Conservation (phyloP, 1,284 basidiomycete species). For the Austroboletus rostrupii region DNA sequence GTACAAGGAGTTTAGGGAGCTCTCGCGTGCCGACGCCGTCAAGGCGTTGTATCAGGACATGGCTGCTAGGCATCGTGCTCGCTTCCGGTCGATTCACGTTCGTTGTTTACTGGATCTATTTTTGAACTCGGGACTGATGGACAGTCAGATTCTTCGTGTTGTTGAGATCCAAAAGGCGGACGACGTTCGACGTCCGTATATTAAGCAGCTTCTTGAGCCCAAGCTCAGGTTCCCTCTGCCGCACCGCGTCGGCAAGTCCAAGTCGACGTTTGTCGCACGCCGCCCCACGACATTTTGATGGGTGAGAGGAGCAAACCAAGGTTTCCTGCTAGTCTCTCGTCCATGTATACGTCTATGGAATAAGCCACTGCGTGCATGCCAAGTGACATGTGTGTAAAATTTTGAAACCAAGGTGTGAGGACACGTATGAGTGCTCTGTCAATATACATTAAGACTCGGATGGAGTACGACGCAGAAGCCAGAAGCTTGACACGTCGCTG, state of each 20-base stretch:
- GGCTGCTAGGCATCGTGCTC: constrained; percentile 98
- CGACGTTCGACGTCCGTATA: constrained; percentile 93
- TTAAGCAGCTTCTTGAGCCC: constrained; percentile 92
- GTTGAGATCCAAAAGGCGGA: constrained; percentile 90
- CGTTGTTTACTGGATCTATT: constrained; percentile 20
- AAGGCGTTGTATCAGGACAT: constrained; percentile 99
- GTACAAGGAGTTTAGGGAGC: constrained; percentile 98
- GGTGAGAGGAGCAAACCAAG: background rate
- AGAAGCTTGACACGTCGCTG: too few species aligned
- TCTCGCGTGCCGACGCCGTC: constrained; percentile 92
- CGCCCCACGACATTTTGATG: constrained; percentile 67
- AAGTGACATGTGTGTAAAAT: too few species aligned
- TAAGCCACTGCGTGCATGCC: background rate
- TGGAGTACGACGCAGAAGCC: too few species aligned
- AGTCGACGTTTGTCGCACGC: constrained; percentile 70
- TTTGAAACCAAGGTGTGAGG: too few species aligned
- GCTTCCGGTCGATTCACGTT: constrained; percentile 97
- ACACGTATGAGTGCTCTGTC: too few species aligned
- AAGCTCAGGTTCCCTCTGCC: constrained; percentile 97
- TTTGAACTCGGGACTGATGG: background rate
- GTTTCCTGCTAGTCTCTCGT: background rate
- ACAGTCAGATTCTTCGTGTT: constrained; percentile 80
- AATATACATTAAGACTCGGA: too few species aligned
- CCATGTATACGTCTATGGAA: background rate
- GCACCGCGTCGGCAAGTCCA: constrained; percentile 77